Evolutionary conservation across 331 rosid species (phyloP).

Genomic region (Quercus phellos): DNA sequence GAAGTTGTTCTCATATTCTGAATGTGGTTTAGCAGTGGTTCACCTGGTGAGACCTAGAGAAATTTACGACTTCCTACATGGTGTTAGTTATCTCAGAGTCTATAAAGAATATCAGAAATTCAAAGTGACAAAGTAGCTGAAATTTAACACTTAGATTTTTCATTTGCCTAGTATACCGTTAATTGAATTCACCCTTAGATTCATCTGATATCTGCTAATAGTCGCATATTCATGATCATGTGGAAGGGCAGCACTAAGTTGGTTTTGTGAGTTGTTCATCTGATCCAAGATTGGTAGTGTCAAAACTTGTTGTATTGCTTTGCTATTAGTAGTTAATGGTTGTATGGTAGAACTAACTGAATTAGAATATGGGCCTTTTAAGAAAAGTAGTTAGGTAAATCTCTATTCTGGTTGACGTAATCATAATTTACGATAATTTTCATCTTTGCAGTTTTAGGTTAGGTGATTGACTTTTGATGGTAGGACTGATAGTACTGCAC

Average conservation of each 20-base stretch:
- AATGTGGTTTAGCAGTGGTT: conserved; percentile 16
- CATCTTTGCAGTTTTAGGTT: background rate
- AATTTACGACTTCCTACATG: conserved; percentile 31
- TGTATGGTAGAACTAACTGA: conserved; percentile 9
- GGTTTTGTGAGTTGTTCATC: conserved; percentile 18
- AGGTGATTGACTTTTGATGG: background rate
- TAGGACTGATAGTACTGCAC: background rate
- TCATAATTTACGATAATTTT: background rate
- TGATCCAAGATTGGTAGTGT: conserved; percentile 23
- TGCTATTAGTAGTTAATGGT: background rate
- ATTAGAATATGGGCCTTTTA: conserved; percentile 3
- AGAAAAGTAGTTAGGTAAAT: background rate
- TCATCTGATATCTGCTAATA: background rate
- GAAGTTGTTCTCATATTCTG: conserved; percentile 26
- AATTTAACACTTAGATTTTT: background rate
- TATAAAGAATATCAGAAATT: conserved; percentile 40
- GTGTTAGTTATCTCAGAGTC: conserved; percentile 38
- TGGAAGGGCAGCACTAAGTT: conserved; percentile 38
- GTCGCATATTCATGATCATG: conserved; percentile 33
- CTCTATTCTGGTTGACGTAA: background rate
- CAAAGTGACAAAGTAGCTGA: conserved; percentile 28
- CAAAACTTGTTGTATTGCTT: conserved; percentile 14
- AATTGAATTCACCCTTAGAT: conserved; percentile 2
- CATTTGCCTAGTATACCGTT: conserved; percentile 2
- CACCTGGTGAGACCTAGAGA: conserved; percentile 32